phyloP scores from a whole-genome alignment of 1,139 yeast species.

The Pichia cactophila region DNA sequence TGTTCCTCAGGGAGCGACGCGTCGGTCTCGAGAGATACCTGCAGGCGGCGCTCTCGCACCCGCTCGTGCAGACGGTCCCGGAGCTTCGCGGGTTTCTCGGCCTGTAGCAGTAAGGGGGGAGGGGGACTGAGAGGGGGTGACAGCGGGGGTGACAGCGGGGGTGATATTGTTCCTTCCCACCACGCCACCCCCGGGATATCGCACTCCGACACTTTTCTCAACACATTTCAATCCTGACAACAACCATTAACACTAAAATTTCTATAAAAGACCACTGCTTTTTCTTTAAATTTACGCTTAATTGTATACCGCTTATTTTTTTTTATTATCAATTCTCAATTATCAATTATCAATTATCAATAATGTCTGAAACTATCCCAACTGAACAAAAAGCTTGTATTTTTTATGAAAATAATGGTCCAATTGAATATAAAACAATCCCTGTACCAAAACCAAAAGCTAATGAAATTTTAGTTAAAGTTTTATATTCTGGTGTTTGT shows the following conservation, averaged over 20 bases:
- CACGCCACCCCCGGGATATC: background rate
- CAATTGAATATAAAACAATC: constrained; percentile 50
- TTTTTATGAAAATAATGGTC: constrained; percentile 40
- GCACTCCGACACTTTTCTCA: background rate
- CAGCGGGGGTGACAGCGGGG: too few species aligned
- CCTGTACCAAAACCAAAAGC: constrained; percentile 65
- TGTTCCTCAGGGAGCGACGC: constrained; percentile 68
- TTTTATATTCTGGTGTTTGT: constrained; percentile 71
- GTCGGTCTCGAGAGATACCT: constrained; percentile 79
- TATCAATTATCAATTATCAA: background rate
- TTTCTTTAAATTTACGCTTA: background rate
- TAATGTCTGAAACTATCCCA: constrained; percentile 27
- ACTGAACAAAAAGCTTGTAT: constrained; percentile 39
- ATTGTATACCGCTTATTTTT: background rate
- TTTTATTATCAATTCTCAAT: too few species aligned
- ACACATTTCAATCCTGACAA: background rate
- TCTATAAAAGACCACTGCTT: background rate
- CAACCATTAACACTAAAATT: too few species aligned
- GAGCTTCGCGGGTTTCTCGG: constrained; percentile 54
- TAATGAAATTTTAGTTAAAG: constrained; percentile 56
- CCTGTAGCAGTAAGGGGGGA: constrained; percentile 44
- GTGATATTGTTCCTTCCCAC: background rate
- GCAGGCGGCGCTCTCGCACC: constrained; percentile 83
- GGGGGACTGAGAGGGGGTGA: too few species aligned
- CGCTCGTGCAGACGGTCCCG: constrained; percentile 80